Evolutionary conservation across 345 rosid species (phyloP), one percentile per base, ranked within the genome.

Genomic region (Dimocarpus longan): DNA sequence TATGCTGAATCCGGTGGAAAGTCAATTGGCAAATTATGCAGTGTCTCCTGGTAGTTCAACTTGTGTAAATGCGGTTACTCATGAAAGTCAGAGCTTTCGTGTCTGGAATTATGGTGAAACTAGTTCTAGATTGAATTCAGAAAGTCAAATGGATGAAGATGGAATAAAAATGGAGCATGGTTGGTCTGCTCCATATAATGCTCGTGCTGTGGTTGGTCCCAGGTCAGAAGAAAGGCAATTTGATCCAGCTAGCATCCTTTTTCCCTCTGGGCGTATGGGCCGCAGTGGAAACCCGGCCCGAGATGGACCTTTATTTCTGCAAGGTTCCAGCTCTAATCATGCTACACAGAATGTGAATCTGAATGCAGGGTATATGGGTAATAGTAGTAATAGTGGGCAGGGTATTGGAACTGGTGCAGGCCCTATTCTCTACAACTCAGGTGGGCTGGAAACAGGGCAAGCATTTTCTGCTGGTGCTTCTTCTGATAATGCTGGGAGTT

Each of bases 71-170:
- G 78, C 89, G 16, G 76, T 76, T 40, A 68, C 82, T 85, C 86
- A 83, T 78, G 85, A 80, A 73, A 77, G 54, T 81, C 94, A 82
- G 66, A 80, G 71, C 74, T 86, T 82, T 75, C 75, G 83, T 82
- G 84, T 87, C 79, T 90, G 91, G 97, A 91, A 79, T 81, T 84
- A 82, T 21, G 91, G 93, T 54, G 98, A 93, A 79, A 82, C 94
- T 40, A 88, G 92, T 84, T 89, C 91, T 46, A 75, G 86, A 68
- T 76, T 79, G 15, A 82, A 78, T 70, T 50, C 79, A 39, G 87
- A 86, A 83, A 79, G 85, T 82, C 91, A 86, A 78, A 84, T 77
- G 65, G 77, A 67, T 71, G 82, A 85, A 75, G 86, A 82, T 83
- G 88, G 74, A 71, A 79, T 85, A 71, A 86, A 91, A 81, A 82